Evolutionary conservation across 2,329 filamentous ascomycete genomes (phyloP).

Genomic region (Beauveria sp.): DNA sequence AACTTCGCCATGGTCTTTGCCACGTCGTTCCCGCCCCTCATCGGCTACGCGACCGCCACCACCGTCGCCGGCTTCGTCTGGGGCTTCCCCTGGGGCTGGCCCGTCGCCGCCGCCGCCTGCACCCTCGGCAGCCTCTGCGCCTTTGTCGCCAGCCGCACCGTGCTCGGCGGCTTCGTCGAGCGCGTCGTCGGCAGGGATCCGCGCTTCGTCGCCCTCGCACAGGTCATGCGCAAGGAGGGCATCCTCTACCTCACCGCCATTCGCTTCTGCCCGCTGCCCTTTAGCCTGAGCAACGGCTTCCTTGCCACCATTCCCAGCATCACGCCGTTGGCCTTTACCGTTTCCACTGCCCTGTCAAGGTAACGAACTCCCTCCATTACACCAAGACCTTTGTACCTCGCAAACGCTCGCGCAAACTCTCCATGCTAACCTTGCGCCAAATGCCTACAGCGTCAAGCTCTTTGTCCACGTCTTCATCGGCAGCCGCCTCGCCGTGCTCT

Average conservation of each 20-base stretch:
- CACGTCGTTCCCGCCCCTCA: constrained; percentile 77
- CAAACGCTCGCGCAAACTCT: not conserved
- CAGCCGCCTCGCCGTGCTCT: constrained; percentile 69
- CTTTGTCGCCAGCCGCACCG: constrained; percentile 72
- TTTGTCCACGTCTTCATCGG: constrained; percentile 92
- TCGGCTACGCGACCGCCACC: constrained; percentile 73
- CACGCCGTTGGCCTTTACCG: constrained; percentile 62
- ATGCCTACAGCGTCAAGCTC: constrained; percentile 60
- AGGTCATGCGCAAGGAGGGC: constrained; percentile 86
- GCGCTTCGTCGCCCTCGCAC: constrained; percentile 78
- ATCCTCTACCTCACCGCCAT: constrained; percentile 86
- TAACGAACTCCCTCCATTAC: constrained; percentile 18
- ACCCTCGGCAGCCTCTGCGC: constrained; percentile 69
- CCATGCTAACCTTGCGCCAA: not conserved
- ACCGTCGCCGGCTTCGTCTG: constrained; percentile 49
- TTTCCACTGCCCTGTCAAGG: constrained; percentile 74
- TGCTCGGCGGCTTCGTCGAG: constrained; percentile 73
- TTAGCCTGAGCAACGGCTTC: constrained; percentile 88
- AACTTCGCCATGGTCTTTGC: constrained; percentile 68
- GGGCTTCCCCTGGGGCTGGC: constrained; percentile 62
- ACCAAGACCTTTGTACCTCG: not conserved
- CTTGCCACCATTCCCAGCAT: constrained; percentile 91
- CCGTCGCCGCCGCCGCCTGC: constrained; percentile 71
- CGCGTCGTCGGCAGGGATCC: constrained; percentile 74
- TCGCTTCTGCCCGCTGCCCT: constrained; percentile 84